Evolutionary conservation across 345 rosid species (phyloP).

Genomic region (Populus euphratica): DNA sequence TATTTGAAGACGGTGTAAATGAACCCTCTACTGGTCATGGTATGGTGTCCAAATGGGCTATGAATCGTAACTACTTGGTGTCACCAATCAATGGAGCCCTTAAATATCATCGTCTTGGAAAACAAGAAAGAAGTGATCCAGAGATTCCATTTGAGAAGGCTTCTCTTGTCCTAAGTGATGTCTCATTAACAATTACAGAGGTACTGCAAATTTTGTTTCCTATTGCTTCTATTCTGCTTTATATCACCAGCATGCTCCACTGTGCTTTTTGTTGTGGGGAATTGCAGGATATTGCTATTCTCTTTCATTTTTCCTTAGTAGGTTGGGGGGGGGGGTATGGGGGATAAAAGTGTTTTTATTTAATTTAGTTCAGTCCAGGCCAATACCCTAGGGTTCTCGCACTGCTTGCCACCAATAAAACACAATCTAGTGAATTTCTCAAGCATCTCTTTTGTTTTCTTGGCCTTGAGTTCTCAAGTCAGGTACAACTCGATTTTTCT

Average conservation of each 20-base stretch:
- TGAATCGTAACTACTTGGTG: constrained; percentile 65
- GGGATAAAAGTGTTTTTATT: too few species aligned
- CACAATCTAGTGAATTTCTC: neutral
- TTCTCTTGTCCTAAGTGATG: constrained; percentile 73
- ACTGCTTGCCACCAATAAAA: neutral
- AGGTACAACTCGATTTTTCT: constrained; percentile 23
- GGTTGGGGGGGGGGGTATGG: too few species aligned
- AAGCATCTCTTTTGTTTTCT: neutral
- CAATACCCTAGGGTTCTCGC: neutral
- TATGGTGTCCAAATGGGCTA: constrained; percentile 66
- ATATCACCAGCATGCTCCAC: neutral
- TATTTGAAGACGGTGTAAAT: constrained; percentile 96
- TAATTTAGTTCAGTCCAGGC: neutral
- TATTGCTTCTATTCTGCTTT: neutral
- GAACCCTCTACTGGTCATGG: constrained; percentile 43
- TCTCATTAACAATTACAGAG: constrained; percentile 79
- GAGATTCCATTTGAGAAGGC: constrained; percentile 95
- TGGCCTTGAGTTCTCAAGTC: constrained; percentile 20
- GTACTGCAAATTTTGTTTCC: constrained; percentile 31
- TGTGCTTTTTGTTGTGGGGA: neutral
- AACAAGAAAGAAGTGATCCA: constrained; percentile 85
- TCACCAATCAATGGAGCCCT: constrained; percentile 92
- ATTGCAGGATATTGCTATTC: neutral
- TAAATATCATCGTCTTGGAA: constrained; percentile 93
- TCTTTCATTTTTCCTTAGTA: too few species aligned